Base-by-base conservation (phyloP, 441 rosid species). In the Macaranga tanarius region DNA sequence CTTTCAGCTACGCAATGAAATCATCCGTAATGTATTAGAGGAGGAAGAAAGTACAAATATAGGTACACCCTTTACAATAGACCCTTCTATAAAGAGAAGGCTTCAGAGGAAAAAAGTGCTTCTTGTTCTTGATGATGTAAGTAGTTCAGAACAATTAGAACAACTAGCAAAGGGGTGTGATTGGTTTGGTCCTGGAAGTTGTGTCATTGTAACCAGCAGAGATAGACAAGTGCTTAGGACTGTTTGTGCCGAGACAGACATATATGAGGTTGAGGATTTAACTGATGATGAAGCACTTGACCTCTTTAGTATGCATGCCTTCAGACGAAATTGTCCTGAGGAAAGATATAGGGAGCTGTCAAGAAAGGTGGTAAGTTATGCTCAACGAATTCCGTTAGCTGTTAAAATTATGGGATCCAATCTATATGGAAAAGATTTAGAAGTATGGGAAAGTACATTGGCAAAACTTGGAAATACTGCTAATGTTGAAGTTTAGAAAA, bases 341-440 rank as follows among this genome's bases (percentile, higher is more conserved):
- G 44, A 25, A 44, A 64, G 7, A 17, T 55, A 7, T 54, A 25
- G 1, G 2, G 20, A n/a, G 70, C 22, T 64, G 3, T 64, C 70
- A 3, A 23, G 44, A 19, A 34, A 2, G 17, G 57, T 25, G 4
- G n/a, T 64, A 7, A 40, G 7, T 10, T 73, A 42, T n/a, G 50
- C 40, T 5, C 62, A 65, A 42, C 70, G 70, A 7, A 22, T 73
- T 40, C 76, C 76, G 54, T 73, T 73, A 16, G 75, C 62, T 31
- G 50, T 72, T 5, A 5, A 45, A 22, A 69, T 63, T n/a, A 40
- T 72, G 22, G 75, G 75, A 7, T 20, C 12, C 20, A 1, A 3
- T 34, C 40, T 72, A 1, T n/a, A 23, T 8, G 34, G 17, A 11
- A 58, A 1, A 0, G 34, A 11, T 2, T 0, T 5, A 13, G 9